Conservation (phyloP, 2,329 filamentous ascomycete genomes). For the Paecilomyces sp. region DNA sequence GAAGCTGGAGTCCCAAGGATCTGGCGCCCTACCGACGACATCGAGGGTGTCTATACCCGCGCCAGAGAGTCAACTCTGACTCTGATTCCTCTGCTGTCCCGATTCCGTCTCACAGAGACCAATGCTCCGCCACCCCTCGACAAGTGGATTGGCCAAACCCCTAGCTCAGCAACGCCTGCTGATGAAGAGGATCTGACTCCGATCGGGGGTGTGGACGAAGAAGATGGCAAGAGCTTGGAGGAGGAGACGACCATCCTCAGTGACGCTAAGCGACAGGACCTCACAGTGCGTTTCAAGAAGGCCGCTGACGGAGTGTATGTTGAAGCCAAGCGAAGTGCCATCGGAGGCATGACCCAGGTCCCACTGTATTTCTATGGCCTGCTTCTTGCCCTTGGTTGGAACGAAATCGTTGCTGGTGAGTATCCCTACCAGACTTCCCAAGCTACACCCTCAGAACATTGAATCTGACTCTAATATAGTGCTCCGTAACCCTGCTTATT, state of each 20-base stretch:
- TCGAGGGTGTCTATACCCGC: constrained; percentile 88
- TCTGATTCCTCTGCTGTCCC: constrained; percentile 80
- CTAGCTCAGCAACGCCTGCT: constrained; percentile 64
- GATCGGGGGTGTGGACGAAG: constrained; percentile 90
- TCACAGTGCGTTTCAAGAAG: constrained; percentile 95
- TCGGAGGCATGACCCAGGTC: constrained; percentile 89
- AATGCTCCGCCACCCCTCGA: constrained; percentile 73
- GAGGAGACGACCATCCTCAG: constrained; percentile 95
- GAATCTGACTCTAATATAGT: constrained; percentile 47
- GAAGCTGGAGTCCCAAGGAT: constrained; percentile 90
- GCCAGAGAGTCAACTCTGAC: constrained; percentile 87
- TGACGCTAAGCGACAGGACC: constrained; percentile 82
- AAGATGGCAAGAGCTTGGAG: constrained; percentile 87
- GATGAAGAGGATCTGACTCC: constrained; percentile 86
- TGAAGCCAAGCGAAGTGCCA: constrained; percentile 92
- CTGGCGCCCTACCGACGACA: constrained; percentile 94
- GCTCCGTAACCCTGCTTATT: constrained; percentile 86
- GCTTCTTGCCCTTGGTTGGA: constrained; percentile 91
- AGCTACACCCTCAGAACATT: not conserved
- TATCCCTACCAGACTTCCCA: constrained; percentile 3
- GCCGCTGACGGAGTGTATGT: constrained; percentile 96
- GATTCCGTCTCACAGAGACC: constrained; percentile 71
- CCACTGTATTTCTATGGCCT: constrained; percentile 92
- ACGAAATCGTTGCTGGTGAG: constrained; percentile 90
- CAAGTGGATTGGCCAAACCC: constrained; percentile 73